Evolutionary conservation across 768 basidiomycete species (phyloP), one percentile per base, ranked within the genome.

Genomic region (Suillus alpinus): DNA sequence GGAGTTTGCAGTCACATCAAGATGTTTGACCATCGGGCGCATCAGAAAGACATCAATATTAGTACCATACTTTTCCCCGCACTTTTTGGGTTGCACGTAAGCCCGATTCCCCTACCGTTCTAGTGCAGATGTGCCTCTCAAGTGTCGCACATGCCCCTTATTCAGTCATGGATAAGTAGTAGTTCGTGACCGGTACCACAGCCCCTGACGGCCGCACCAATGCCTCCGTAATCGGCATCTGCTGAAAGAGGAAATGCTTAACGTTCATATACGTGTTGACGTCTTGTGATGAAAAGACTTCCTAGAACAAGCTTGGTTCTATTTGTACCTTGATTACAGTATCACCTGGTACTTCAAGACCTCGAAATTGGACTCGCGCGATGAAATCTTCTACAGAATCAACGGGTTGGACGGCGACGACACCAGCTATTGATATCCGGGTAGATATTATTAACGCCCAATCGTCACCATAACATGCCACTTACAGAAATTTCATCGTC

Each of bases 241-340:
- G 20, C 32, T 53, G 8, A 34, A 37, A 53, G 49, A 31, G 49
- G 31, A 50, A 50, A 50, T 50, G 31, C 18, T 50, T 29, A 49
- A 49, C 8, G 47, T 29, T 49, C 47, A 18, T 49, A 31, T 31
- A 31, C 4, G 47, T 49, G 26, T 31, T 23, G 26, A 26, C 26
- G 32, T 52, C 51, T 52, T 52, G 51, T 16, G 51, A 53, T 53
- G 13, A 36, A 53, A 37, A 37, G 14, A 0, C 36, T 26, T 37
- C 4, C 36, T 20, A 37, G 52, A 37, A 13, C n/a, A 14, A 26
- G 36, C 20, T 37, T 16, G 36, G 23, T 55, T 55, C 53, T 39
- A 55, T 39, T 34, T 39, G 53, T 55, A 26, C 37, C 53, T 55
- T 55, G 53, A 55, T 55, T 26, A 26, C 32, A n/a, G n/a, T n/a